Evolutionary conservation across 352 stramenopile species (phyloP), one percentile per base, ranked within the genome.

Genomic region (Blastocystis sp.): DNA sequence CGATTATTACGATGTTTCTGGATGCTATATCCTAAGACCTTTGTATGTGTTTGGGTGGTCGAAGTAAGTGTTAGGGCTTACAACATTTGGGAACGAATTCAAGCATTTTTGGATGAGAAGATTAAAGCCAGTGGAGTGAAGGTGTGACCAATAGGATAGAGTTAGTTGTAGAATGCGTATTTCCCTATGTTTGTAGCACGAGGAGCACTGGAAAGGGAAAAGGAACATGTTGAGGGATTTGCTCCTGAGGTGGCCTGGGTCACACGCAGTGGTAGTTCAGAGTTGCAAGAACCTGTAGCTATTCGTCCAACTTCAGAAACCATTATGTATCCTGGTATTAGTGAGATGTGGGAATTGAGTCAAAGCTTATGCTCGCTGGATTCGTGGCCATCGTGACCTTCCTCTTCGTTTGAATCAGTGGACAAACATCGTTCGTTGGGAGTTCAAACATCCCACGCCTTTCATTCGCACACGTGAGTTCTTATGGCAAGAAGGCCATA

Each of bases 401-500:
- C 97, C 97, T 15, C 93, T 99, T 87, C 98, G 98, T 92, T 93
- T 99, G 58, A 99, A 99, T 93, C 97, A 99, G 92, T 99, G 97
- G 97, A 98, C 96, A 90, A 99, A 99, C 91, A 97, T 99, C 19
- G 97, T 99, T 19, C 94, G 97, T 40, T 99, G 97, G 97, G 97
- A 99, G 92, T 99, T 99, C 90, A 97, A 97, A 90, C 91, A 96
- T 91, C 96, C 97, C 13, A 99, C 97, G 84, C 97, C 97, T 0
- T 99, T 99, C 90, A 95, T 99, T 42, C 94, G 97, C 73, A 98
- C 95, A 40, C 93, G 97, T 54, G 97, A 99, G 92, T 99, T 99
- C 91, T 91, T 99, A 76, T 99, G 97, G 97, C 94, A 97, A 90
- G 97, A 99, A 92, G 97, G 97, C 68, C 97, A 99, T 93, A 99